Evolutionary conservation across 2,329 filamentous ascomycete species (phyloP).

Genomic region (Cryoendolithus antarcticus): DNA sequence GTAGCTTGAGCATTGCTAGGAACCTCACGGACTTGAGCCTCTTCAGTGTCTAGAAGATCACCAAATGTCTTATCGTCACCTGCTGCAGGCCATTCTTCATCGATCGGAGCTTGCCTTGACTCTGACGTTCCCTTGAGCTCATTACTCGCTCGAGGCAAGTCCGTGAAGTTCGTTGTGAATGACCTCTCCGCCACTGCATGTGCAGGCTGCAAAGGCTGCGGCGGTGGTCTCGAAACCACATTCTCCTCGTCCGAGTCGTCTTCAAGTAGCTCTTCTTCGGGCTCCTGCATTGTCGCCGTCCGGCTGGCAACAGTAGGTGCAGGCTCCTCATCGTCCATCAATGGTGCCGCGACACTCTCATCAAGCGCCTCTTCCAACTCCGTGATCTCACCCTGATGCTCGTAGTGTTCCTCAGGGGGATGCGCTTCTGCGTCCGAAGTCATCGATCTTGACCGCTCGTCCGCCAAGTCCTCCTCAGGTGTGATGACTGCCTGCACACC

Average conservation of each 20-base stretch:
- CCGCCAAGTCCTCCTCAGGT: conserved; percentile 5
- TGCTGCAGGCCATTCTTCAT: conserved; percentile 16
- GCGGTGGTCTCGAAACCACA: not conserved
- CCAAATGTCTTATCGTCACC: conserved; percentile 22
- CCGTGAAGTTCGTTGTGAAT: conserved; percentile 22
- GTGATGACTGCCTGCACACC: conserved; percentile 7
- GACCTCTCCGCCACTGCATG: conserved; percentile 13
- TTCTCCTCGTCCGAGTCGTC: not conserved
- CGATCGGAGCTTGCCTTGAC: conserved; percentile 3
- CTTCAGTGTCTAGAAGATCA: conserved; percentile 13
- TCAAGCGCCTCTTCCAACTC: conserved; percentile 33
- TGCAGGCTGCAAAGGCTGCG: conserved; percentile 3
- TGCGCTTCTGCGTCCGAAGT: conserved; percentile 1
- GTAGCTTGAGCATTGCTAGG: too few species aligned
- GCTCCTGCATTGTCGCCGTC: conserved; percentile 6
- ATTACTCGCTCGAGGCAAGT: conserved; percentile 8
- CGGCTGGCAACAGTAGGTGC: conserved; percentile 12
- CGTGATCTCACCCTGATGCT: conserved; percentile 34
- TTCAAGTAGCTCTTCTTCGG: conserved; percentile 1
- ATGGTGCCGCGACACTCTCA: conserved; percentile 29
- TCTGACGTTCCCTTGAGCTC: conserved; percentile 2
- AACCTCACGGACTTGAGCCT: not conserved
- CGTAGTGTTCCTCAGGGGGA: conserved; percentile 26
- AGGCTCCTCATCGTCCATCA: conserved; percentile 29
- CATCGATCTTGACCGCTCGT: conserved; percentile 2